phyloP scores from a whole-genome alignment of 805 yeast species.

The Wickerhamomyces tratensis region DNA sequence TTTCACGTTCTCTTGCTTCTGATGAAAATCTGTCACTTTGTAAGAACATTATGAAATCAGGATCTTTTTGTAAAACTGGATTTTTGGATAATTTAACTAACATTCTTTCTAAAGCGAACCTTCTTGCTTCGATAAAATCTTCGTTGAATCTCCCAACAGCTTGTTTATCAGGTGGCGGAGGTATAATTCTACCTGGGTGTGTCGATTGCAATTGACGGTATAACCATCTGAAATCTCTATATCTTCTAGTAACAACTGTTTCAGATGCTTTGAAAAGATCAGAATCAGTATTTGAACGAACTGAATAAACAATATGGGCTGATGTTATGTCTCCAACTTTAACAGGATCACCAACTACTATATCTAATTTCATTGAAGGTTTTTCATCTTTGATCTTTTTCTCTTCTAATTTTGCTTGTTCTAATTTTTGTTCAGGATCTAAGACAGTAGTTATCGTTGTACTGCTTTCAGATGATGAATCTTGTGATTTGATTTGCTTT shows the following conservation, averaged over 20 bases:
- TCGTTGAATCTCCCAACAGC: conserved; percentile 87
- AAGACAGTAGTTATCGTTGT: background rate
- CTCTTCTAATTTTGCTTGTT: conserved; percentile 1
- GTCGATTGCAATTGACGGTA: conserved; percentile 79
- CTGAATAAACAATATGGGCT: conserved; percentile 82
- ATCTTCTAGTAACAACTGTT: conserved; percentile 67
- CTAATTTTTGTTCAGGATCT: background rate
- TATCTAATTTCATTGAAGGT: conserved; percentile 32
- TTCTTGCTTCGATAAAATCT: conserved; percentile 78
- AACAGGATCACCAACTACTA: conserved; percentile 81
- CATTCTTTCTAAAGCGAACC: conserved; percentile 83
- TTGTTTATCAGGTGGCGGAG: conserved; percentile 95
- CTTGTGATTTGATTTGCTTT: conserved; percentile 4
- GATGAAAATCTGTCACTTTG: conserved; percentile 64
- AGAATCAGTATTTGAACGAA: conserved; percentile 44
- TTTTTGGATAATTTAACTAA: conserved; percentile 56
- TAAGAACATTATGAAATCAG: conserved; percentile 70
- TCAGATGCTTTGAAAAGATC: conserved; percentile 26
- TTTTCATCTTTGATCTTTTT: conserved; percentile 3
- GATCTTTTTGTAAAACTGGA: conserved; percentile 51
- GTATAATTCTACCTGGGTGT: conserved; percentile 85
- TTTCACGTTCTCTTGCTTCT: conserved; percentile 55
- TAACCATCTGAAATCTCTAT: conserved; percentile 89
- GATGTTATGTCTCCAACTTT: conserved; percentile 86
- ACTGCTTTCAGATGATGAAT: conserved; percentile 10